phyloP scores from a whole-genome alignment of 1,139 yeast genomes.

The Yamadazyma conglobata region DNA sequence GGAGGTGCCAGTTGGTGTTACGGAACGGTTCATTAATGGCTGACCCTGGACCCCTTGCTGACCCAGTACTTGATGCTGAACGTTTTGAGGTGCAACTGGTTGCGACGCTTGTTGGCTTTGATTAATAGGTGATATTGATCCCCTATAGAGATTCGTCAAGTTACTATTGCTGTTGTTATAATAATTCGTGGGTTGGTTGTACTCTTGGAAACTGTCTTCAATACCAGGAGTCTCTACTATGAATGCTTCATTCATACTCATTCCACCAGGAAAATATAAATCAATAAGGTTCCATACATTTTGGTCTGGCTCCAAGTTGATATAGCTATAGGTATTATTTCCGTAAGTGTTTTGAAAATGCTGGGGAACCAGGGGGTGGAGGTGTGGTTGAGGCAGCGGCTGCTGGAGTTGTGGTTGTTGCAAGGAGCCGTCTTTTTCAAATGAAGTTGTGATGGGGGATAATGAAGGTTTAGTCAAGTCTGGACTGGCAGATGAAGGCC shows the following conservation, averaged over 20 bases:
- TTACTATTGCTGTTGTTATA: conserved; percentile 6
- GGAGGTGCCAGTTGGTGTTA: conserved; percentile 15
- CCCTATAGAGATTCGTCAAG: conserved; percentile 6
- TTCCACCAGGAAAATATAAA: conserved; percentile 61
- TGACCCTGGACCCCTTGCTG: no score
- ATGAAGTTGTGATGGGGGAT: conserved; percentile 15
- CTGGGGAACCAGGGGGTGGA: conserved; percentile 3
- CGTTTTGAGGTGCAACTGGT: conserved; percentile 11
- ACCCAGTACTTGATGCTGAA: conserved; percentile 8
- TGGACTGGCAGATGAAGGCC: conserved; percentile 12
- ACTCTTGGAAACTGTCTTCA: conserved; percentile 5
- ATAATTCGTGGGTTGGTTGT: conserved; percentile 4
- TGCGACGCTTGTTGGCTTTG: conserved; percentile 5
- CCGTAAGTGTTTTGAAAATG: not conserved
- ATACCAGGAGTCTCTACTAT: conserved; percentile 45
- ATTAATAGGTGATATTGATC: conserved; percentile 8
- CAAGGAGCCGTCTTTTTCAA: conserved; percentile 11
- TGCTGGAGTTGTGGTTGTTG: conserved; percentile 4
- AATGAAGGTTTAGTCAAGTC: conserved; percentile 11
- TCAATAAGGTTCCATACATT: conserved; percentile 59
- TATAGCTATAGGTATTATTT: conserved; percentile 11
- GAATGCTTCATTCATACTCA: conserved; percentile 66
- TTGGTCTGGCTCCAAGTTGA: conserved; percentile 62
- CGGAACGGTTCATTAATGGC: conserved; percentile 11
- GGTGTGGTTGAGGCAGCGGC: conserved; percentile 4